These are phyloP conservation scores for Phytopythium helicoides DNA, from an alignment of 352 stramenopile genomes.

Conservation along the genomic window DNA sequence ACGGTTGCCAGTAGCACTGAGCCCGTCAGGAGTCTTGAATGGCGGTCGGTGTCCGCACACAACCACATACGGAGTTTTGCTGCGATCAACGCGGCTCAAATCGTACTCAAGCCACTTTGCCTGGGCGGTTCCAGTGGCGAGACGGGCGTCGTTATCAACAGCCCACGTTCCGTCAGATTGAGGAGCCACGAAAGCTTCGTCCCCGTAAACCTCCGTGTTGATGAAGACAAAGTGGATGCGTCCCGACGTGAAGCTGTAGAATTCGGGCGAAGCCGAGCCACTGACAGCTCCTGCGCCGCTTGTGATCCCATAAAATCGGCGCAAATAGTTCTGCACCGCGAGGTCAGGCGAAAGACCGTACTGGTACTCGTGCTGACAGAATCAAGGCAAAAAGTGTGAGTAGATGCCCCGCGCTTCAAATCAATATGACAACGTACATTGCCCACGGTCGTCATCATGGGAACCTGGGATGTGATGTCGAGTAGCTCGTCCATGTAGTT, in stretches of 20 bases:
- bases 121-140: slow-evolving; percentile 26
- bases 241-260: slow-evolving; percentile 71
- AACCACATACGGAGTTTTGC: slow-evolving; percentile 63
- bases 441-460: slow-evolving; percentile 74
- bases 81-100: slow-evolving; percentile 59
- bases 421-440: slow-evolving; percentile 38
- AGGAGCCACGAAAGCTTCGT: slow-evolving; percentile 49
- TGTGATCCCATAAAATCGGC: slow-evolving; percentile 53
- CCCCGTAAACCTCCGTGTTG: slow-evolving; percentile 76
- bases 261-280: slow-evolving; percentile 67
- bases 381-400: slow-evolving; percentile 1
- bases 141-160: slow-evolving; percentile 38
- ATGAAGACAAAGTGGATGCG: slow-evolving; percentile 75
- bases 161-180: slow-evolving; percentile 51
- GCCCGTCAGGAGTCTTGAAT: slow-evolving; percentile 57
- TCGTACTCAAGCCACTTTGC: slow-evolving; percentile 68
- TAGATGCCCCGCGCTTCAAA: not conserved
- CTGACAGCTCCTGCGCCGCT: slow-evolving; percentile 50
- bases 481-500: slow-evolving; percentile 77
- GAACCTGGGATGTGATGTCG: slow-evolving; percentile 49
- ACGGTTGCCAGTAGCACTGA: slow-evolving; percentile 38
- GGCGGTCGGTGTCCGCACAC: slow-evolving; percentile 69
- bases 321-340: slow-evolving; percentile 72
- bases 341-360: slow-evolving; percentile 48
- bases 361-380: slow-evolving; percentile 61